Evolutionary conservation across 1,284 basidiomycete species (phyloP), one percentile per base, ranked within the genome.

Genomic region (Naganishia sp.): DNA sequence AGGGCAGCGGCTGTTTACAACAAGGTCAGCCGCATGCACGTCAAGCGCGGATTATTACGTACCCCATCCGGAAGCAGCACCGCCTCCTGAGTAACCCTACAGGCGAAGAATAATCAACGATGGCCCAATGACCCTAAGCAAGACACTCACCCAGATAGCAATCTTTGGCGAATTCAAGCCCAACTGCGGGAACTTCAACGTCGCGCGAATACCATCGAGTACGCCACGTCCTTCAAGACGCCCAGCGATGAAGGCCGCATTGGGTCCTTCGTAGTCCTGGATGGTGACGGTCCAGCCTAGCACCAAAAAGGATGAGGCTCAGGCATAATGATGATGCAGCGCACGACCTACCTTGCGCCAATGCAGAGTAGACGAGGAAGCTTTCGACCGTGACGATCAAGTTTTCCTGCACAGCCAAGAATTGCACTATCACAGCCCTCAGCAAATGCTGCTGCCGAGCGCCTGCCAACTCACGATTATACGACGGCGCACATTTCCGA

Each of bases 191-290:
- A 54, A 64, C 44, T 64, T 45, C 25, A 64, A 39, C 9, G 52
- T 55, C 9, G 63, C 63, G n/a, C 63, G 50, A 15, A 64, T 64
- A n/a, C 50, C 63, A 54, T 64, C 63, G 11, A 64, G 52, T 25
- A 64, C 52, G 43, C 44, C 50, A 16, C 63, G 52, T 11, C 63
- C 63, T 64, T 55, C 63, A 3, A 64, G 44, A 21, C 53, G 63
- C 9, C 63, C 63, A 9, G 63, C 63, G 43, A 64, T 64, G 43
- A 64, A 64, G 9, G 63, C 63, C 39, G 63, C 50, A 42, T 64
- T 64, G 52, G 63, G 63, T 4, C 63, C 63, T 55, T 64, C 50
- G 53, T 64, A 64, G 53, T 64, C 63, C 36, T 53, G 63, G 49
- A 64, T 39, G 7, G 52, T 55, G 43, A 64, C 52, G 13, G 63